Conservation (phyloP, 495 filamentous ascomycete genomes). For the Jackrogersella minutella region DNA sequence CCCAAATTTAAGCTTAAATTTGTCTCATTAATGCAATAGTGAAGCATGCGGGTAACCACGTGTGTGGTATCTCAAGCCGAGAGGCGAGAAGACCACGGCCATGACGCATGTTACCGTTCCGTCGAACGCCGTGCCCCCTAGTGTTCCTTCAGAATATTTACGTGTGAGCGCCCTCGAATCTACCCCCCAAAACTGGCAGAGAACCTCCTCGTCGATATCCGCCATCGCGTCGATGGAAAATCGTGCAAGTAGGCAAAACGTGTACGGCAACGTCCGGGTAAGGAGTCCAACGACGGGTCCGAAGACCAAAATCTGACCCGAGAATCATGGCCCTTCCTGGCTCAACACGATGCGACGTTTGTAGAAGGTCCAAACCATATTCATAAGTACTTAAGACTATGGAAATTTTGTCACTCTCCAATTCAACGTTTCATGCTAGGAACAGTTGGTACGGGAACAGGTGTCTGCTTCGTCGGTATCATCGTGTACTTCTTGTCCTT, state of each 20-base stretch:
- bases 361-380: background rate
- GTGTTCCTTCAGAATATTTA: background rate
- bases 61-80: conserved; percentile 20
- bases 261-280: background rate
- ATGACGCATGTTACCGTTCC: background rate
- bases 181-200: background rate
- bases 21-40: background rate
- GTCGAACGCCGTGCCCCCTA: conserved; percentile 11
- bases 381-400: background rate
- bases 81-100: conserved; percentile 16
- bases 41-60: background rate
- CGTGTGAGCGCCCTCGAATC: background rate
- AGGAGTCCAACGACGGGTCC: background rate
- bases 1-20: background rate
- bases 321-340: background rate
- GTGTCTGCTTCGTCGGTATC: conserved; percentile 47
- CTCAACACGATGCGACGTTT: background rate
- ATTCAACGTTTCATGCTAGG: conserved; percentile 46
- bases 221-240: background rate
- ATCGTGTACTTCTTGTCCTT: conserved; percentile 31
- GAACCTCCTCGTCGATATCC: background rate
- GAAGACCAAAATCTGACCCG: background rate
- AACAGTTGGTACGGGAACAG: conserved; percentile 46
- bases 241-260: background rate
- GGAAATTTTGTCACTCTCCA: background rate